Conservation (phyloP, 2,329 filamentous ascomycete genomes). For the Fusarium virguliforme region DNA sequence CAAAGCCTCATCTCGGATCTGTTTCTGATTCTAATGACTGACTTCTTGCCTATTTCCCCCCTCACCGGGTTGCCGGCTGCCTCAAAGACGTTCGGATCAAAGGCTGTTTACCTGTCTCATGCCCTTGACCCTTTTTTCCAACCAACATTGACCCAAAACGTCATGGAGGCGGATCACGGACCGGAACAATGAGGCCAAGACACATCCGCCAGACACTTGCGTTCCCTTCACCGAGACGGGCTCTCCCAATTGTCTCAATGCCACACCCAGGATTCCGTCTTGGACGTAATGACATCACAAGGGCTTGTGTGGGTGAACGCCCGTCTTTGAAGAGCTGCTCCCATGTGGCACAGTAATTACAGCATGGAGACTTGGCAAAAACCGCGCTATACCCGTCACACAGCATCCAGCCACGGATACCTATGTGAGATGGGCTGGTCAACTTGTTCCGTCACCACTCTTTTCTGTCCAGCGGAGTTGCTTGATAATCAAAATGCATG, state of each 20-base stretch:
- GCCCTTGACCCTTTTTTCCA: background rate
- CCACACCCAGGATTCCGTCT: slow-evolving; percentile 4
- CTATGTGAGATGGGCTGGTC: background rate
- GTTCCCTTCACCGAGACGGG: slow-evolving; percentile 19
- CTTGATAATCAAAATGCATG: background rate
- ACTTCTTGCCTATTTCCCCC: slow-evolving; percentile 3
- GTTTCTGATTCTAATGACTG: slow-evolving; percentile 30
- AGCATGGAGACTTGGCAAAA: background rate
- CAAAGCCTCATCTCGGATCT: slow-evolving; percentile 39
- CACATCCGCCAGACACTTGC: slow-evolving; percentile 14
- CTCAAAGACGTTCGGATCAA: slow-evolving; percentile 2
- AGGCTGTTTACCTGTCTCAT: slow-evolving; percentile 11
- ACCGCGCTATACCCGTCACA: background rate
- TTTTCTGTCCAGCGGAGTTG: background rate
- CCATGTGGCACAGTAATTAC: background rate
- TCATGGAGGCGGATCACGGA: slow-evolving; percentile 11
- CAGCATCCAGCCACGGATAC: background rate
- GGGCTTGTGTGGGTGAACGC: background rate
- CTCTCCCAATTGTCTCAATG: slow-evolving; percentile 23
- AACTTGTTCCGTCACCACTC: background rate
- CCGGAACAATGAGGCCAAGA: slow-evolving; percentile 16
- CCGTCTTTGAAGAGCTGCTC: slow-evolving; percentile 15
- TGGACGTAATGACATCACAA: slow-evolving; percentile 15
- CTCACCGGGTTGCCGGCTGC: slow-evolving; percentile 14
- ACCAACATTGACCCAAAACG: background rate